Evolutionary conservation across 441 rosid genomes (phyloP).

Genomic region (Eruca vesicaria): DNA sequence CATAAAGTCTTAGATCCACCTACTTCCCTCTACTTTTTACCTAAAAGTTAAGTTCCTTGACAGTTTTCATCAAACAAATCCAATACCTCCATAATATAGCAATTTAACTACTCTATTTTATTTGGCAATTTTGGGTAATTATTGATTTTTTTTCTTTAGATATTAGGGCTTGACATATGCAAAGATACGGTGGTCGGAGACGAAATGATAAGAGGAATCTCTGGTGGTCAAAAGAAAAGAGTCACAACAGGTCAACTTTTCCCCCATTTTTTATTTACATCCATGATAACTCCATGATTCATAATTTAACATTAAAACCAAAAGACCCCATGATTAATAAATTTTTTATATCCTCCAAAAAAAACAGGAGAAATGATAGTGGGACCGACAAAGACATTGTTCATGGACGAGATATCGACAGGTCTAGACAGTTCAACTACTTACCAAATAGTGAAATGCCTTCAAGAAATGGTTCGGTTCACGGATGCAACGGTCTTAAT

Average conservation of each 20-base stretch:
- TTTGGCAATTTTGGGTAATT: neutral
- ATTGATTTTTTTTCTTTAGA: conserved; percentile 36
- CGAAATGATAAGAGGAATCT: conserved; percentile 79
- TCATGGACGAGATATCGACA: conserved; percentile 98
- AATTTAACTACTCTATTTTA: neutral
- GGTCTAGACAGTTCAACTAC: conserved; percentile 96
- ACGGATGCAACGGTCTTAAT: conserved; percentile 76
- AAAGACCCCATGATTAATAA: neutral
- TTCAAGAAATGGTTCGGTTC: conserved; percentile 77
- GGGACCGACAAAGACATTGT: conserved; percentile 89
- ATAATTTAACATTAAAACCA: neutral
- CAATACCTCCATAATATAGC: neutral
- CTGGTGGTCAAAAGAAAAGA: conserved; percentile 94
- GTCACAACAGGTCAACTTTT: conserved; percentile 69
- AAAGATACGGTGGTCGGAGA: conserved; percentile 88
- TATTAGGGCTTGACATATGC: conserved; percentile 91
- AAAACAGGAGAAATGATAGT: conserved; percentile 91
- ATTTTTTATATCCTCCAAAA: neutral
- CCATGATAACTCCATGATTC: conserved; percentile 1
- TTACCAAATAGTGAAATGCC: conserved; percentile 80
- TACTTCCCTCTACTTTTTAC: conserved; percentile 4
- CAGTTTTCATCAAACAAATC: neutral
- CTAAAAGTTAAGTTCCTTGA: conserved; percentile 8
- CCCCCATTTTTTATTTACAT: neutral
- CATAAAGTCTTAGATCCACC: conserved; percentile 8